Evolutionary conservation across 2,329 filamentous ascomycete genomes (phyloP).

Genomic region (Chlorencoelia australis): DNA sequence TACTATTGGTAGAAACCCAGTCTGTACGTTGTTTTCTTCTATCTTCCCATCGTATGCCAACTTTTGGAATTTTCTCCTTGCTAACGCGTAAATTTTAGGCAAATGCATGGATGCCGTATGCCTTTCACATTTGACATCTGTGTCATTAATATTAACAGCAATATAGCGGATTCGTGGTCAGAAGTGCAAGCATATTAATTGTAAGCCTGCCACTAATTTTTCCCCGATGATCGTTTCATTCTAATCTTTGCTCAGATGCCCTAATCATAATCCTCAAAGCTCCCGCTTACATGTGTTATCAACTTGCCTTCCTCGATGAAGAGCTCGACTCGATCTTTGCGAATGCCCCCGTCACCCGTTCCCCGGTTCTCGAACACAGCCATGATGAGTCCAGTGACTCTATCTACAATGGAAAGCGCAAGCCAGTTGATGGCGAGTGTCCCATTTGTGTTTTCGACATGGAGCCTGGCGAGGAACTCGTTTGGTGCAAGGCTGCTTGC

Average conservation of each 20-base stretch:
- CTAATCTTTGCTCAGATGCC: too few species aligned
- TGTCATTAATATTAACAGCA: not conserved
- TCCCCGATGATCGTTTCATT: too few species aligned
- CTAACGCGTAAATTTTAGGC: not conserved
- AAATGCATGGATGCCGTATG: constrained; percentile 16
- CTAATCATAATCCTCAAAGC: constrained; percentile 15
- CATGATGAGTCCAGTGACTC: constrained; percentile 6
- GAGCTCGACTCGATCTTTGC: constrained; percentile 14
- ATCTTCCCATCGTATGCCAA: too few species aligned
- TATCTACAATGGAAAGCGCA: constrained; percentile 11
- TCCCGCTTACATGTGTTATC: constrained; percentile 12
- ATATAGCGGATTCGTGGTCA: constrained; percentile 11
- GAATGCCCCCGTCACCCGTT: constrained; percentile 12
- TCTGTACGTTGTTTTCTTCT: too few species aligned
- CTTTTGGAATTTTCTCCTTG: too few species aligned
- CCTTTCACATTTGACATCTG: not conserved
- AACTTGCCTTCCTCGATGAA: constrained; percentile 11
- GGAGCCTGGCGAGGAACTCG: constrained; percentile 31
- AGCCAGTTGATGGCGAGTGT: constrained; percentile 15
- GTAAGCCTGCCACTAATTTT: constrained; percentile 1
- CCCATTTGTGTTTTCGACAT: constrained; percentile 16
- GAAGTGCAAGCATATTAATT: constrained; percentile 17
- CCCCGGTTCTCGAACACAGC: constrained; percentile 4
- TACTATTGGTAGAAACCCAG: constrained; percentile 11
- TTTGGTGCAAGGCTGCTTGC: constrained; percentile 49